phyloP scores from a whole-genome alignment of 345 rosid species.

The Citrus sinensis region DNA sequence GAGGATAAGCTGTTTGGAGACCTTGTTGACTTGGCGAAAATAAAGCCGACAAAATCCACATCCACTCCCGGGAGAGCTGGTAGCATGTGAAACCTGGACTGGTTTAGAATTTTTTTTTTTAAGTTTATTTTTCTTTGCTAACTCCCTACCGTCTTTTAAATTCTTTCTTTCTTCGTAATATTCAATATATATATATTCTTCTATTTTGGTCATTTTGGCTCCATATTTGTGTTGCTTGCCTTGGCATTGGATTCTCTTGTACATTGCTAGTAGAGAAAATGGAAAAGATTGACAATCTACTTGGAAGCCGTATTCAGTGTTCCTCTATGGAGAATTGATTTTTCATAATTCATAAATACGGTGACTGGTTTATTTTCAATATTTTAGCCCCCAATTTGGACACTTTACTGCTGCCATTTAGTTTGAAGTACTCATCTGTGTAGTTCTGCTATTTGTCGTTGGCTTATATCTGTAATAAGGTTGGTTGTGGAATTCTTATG shows the following conservation, averaged over 20 bases:
- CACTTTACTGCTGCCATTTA: neutral
- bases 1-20: conserved; percentile 95
- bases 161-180: neutral
- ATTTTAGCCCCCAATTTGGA: neutral
- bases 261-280: conserved; percentile 47
- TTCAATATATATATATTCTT: conserved; percentile 24
- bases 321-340: neutral
- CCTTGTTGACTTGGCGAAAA: conserved; percentile 85
- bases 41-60: conserved; percentile 64
- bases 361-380: neutral
- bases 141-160: conserved; percentile 2
- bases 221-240: conserved; percentile 29
- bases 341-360: conserved; percentile 13
- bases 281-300: conserved; percentile 6
- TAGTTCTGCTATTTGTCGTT: neutral
- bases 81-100: conserved; percentile 54
- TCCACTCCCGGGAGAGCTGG: conserved; percentile 71
- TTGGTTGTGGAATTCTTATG: neutral
- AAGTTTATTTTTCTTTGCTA: conserved; percentile 8
- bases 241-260: conserved; percentile 41
- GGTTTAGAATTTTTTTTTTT: conserved; percentile 7
- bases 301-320: neutral
- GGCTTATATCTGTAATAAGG: neutral
- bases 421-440: neutral
- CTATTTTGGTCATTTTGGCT: conserved; percentile 9